Conservation (phyloP, 768 basidiomycete genomes). For the Boletus subparvulus region DNA sequence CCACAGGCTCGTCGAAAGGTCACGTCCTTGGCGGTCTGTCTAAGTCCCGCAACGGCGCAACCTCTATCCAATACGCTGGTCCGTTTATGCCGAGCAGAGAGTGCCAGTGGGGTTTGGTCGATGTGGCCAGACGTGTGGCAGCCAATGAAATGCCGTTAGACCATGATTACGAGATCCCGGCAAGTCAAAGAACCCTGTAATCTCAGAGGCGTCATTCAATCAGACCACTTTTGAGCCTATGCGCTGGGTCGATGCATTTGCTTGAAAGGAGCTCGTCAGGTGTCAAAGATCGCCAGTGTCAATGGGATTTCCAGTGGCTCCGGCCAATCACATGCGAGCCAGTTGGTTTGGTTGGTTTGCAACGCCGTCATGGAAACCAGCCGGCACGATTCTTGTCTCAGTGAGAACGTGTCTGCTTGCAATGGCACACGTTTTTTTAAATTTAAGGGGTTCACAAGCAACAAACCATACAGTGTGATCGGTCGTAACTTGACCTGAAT, state of each 20-base stretch:
- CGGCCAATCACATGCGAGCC: neutral
- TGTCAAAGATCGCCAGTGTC: neutral
- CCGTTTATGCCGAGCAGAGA: neutral
- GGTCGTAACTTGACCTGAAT: conserved; percentile 5
- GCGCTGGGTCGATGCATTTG: neutral
- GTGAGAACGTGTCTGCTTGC: neutral
- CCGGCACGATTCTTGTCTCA: conserved; percentile 1
- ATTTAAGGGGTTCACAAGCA: neutral
- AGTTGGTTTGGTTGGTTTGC: neutral
- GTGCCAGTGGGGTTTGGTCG: neutral
- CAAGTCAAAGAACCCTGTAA: conserved; percentile 1
- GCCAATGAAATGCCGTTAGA: conserved; percentile 5
- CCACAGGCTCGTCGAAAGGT: neutral
- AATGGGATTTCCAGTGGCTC: neutral
- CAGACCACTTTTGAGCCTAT: conserved; percentile 2
- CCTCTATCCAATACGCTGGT: neutral
- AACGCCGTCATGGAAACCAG: conserved; percentile 19
- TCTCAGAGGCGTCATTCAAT: conserved; percentile 2
- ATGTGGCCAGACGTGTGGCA: neutral
- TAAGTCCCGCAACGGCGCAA: neutral
- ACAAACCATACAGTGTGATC: neutral
- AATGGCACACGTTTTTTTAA: neutral
- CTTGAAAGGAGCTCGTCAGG: neutral
- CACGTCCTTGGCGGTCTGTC: neutral
- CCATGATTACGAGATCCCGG: neutral